Base-by-base conservation (phyloP, 805 yeast genomes). In the Candida succiphila region DNA sequence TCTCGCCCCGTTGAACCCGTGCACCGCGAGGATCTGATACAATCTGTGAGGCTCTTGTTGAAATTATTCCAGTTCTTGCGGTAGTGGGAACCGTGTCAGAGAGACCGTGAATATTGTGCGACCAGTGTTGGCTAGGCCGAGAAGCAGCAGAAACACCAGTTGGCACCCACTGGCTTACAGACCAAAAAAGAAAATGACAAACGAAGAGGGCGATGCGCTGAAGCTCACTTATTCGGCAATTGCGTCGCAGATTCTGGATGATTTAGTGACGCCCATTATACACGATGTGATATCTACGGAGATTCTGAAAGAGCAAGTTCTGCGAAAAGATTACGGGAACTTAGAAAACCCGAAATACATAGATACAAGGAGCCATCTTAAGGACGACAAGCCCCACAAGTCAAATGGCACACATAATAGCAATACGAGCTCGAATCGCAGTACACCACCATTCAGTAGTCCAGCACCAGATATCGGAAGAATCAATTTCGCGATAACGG, bases 201-300 rank as follows among this genome's bases (percentile, higher is more conserved):
- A n/a, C n/a, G n/a, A n/a, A n/a, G n/a, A n/a, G n/a, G n/a, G n/a
- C 9, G 35, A 21, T 16, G 30, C 24, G 16, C 44, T 40, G 30
- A 40, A 36, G 18, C 35, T 56, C 17, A 49, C 62, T 4, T 53
- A 50, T 34, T 39, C 52, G n/a, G 41, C 58, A 3, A 37, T 58
- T 12, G 53, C 61, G 3, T 34, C 42, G 15, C 42, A 54, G 2
- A 47, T 58, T 4, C 41, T 57, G 10, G 56, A 51, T 33, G 57
- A 51, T 29, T 49, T 60, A 56, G 31, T 58, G 17, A 41, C 49
- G 9, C 54, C 58, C n/a, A 47, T 59, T 13, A 48, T 60, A 10
- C 53, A 54, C 25, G 61, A 54, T 17, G 49, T 56, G 6, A 37
- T 58, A 17, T 43, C 55, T 13, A 43, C 44, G 31, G 42, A 51